phyloP scores from a whole-genome alignment of 179 eudicot species.

The Beta corolliflora region DNA sequence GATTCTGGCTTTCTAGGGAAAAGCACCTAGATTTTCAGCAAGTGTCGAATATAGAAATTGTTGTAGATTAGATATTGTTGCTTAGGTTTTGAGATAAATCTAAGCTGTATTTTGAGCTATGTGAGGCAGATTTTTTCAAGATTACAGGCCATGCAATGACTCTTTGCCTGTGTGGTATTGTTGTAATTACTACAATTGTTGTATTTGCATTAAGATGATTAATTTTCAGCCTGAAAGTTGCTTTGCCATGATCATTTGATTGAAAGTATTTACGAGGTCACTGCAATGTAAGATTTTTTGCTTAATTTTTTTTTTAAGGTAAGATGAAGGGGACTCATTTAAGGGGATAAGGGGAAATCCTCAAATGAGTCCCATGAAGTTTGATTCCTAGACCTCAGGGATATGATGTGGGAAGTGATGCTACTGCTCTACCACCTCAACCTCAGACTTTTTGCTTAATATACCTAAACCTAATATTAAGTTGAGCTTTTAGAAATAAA shows the following conservation, averaged over 20 bases:
- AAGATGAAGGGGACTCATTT: too few species aligned
- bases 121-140: neutral
- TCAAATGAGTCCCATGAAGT: too few species aligned
- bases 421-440: too few species aligned
- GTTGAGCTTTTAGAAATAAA: too few species aligned
- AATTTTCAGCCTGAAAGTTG: neutral
- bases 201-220: neutral
- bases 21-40: neutral
- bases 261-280: neutral
- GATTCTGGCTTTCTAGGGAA: constrained; percentile 4
- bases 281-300: neutral
- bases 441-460: too few species aligned
- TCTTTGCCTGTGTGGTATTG: neutral
- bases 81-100: constrained; percentile 14
- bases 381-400: too few species aligned
- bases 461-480: too few species aligned
- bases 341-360: too few species aligned
- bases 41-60: constrained; percentile 21
- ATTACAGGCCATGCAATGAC: constrained; percentile 4
- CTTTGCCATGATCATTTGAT: neutral
- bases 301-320: too few species aligned
- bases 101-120: neutral
- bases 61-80: constrained; percentile 30
- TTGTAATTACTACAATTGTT: constrained; percentile 16
- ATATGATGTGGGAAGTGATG: too few species aligned